Conservation (phyloP, 78 protist species). For the Isochrysis galbana region DNA sequence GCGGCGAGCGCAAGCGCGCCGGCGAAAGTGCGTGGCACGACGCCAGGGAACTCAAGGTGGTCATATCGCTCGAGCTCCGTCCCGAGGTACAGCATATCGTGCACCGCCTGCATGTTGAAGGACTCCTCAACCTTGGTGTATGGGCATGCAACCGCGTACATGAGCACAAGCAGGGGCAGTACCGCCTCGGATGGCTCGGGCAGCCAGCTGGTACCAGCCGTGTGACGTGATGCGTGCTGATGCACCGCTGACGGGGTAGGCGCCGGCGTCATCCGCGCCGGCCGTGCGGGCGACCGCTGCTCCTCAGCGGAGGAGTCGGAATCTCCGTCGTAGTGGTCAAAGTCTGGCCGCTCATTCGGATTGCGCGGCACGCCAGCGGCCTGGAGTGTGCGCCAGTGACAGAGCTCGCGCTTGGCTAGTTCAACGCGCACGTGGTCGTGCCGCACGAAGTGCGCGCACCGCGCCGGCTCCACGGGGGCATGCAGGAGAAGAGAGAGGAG, state of each 20-base stretch:
- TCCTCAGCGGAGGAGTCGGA: too few species aligned
- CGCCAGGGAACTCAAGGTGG: slow-evolving; percentile 87
- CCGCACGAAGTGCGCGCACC: neutral
- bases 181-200: too few species aligned
- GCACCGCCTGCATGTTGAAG: slow-evolving; percentile 89
- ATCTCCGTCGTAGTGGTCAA: too few species aligned
- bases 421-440: slow-evolving; percentile 31
- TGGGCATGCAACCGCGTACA: slow-evolving; percentile 26
- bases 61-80: slow-evolving; percentile 57
- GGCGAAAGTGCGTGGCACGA: slow-evolving; percentile 88
- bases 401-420: neutral
- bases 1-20: slow-evolving; percentile 50
- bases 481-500: neutral
- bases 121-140: slow-evolving; percentile 91
- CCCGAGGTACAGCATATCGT: slow-evolving; percentile 75
- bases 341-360: slow-evolving; percentile 7
- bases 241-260: too few species aligned
- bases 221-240: too few species aligned
- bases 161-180: neutral
- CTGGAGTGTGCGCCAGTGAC: slow-evolving; percentile 9
- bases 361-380: neutral
- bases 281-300: too few species aligned
- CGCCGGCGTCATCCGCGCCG: too few species aligned
- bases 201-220: too few species aligned
- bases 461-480: neutral